Percentiles rank a stretch among this genome's conserved stretches.
Conservation (phyloP, 768 basidiomycete genomes). For the Suillus clintonianus region DNA sequence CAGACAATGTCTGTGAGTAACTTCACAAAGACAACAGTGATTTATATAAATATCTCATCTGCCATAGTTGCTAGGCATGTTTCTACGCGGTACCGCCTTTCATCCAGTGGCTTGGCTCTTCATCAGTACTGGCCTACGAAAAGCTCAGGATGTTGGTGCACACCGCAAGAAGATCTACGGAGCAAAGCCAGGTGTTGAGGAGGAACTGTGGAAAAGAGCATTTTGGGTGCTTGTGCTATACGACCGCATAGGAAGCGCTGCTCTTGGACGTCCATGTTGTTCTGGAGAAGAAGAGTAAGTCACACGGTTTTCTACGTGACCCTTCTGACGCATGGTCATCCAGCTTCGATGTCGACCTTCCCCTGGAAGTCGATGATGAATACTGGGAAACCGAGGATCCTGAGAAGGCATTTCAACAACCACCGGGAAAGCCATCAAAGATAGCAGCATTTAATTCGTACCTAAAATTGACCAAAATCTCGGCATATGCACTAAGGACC, state of each 20-base stretch:
- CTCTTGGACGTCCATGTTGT: constrained; percentile 56
- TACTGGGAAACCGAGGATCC: constrained; percentile 67
- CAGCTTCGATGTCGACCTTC: constrained; percentile 83
- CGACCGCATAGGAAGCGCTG: constrained; percentile 56
- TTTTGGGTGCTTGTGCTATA: constrained; percentile 71
- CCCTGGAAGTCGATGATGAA: constrained; percentile 80
- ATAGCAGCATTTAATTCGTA: constrained; percentile 64
- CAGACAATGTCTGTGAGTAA: constrained; percentile 53
- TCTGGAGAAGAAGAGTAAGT: constrained; percentile 69
- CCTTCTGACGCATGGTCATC: constrained; percentile 15
- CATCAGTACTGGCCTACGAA: constrained; percentile 55
- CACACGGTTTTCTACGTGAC: background rate
- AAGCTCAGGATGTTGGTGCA: constrained; percentile 75
- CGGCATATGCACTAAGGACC: constrained; percentile 68
- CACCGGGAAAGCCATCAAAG: constrained; percentile 54
- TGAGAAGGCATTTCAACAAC: constrained; percentile 64
- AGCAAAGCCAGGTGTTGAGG: constrained; percentile 47
- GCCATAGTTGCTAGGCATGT: constrained; percentile 55
- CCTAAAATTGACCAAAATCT: constrained; percentile 67
- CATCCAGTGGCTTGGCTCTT: constrained; percentile 57
- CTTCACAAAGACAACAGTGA: constrained; percentile 3
- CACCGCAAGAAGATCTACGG: constrained; percentile 66
- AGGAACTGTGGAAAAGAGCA: constrained; percentile 77
- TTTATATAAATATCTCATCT: constrained; percentile 10
- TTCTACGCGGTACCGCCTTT: constrained; percentile 49